Base-by-base conservation (phyloP, 169 alveolate genomes). In the Cryptosporidium parvum region DNA sequence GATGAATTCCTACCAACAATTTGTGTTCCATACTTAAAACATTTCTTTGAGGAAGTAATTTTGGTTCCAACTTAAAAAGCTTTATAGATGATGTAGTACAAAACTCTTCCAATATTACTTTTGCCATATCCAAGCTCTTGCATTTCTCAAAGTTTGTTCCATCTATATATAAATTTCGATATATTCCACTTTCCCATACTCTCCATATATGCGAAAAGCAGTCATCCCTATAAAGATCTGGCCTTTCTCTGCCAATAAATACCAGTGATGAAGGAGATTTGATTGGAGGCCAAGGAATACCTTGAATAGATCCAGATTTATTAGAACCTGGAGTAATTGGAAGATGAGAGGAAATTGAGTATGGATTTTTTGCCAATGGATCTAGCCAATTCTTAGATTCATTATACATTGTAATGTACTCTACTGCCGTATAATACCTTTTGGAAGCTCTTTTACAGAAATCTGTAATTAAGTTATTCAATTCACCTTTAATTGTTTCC, bases 201-300 rank as follows among this genome's bases (percentile, higher is more conserved):
- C 14, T 80, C 80, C 73, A 80, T 33, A 80, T 3, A 39, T 62
- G n/a, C 10, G 75, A 80, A 80, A 80, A 80, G 33, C 89, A 80
- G 56, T 21, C 33, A 65, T 80, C 44, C 21, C 89, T 80, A 31
- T 44, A 80, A 53, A 80, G 70, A 29, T 80, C 89, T 23, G 89
- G 89, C 56, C 75, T 59, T 1, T 58, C 89, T 65, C 48, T 59
- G 21, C 89, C 89, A 31, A 5, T 42, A 33, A 59, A 80, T 3
- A 42, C 67, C 23, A 80, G 26, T 1, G 23, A n/a, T 23, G 72
- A 73, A 42, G 80, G 89, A 18, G 31, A 42, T 26, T 65, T 80
- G 23, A 65, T 59, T 23, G 89, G 75, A 21, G 89, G 89, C 75
- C 75, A 80, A 29, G 89, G 89, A 39, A 80, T 61, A 26, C 75